A percentile compares a stretch with the other conserved stretches of the same genome.
Conservation (phyloP, 2,329 filamentous ascomycete species). For the Fusarium sp. region DNA sequence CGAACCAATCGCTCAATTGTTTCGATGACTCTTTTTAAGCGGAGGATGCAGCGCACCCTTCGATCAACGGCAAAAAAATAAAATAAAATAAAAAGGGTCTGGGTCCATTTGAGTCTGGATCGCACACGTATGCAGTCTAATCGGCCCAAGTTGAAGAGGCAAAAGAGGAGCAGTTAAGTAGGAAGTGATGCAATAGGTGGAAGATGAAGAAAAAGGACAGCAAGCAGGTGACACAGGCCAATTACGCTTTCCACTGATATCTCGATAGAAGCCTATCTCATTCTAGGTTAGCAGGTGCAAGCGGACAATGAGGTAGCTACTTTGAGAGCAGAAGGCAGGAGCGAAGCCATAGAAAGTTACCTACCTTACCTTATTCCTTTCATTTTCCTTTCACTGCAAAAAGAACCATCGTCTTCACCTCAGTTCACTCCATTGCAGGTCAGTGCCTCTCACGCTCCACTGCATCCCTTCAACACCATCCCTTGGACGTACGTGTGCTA, state of each 20-base stretch:
- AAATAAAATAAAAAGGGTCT: conserved; percentile 21
- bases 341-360: conserved; percentile 20
- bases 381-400: background rate
- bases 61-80: conserved; percentile 7
- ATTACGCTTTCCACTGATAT: conserved; percentile 14
- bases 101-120: conserved; percentile 38
- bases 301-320: conserved; percentile 1
- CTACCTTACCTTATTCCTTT: background rate
- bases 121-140: conserved; percentile 27
- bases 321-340: conserved; percentile 4
- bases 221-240: conserved; percentile 22
- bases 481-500: conserved; percentile 9
- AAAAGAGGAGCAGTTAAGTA: conserved; percentile 23
- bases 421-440: background rate
- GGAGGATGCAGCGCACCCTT: conserved; percentile 7
- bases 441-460: conserved; percentile 4
- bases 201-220: background rate
- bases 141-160: conserved; percentile 12
- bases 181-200: conserved; percentile 8
- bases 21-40: conserved; percentile 6
- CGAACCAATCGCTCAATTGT: conserved; percentile 31
- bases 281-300: conserved; percentile 32
- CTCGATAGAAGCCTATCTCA: conserved; percentile 17
- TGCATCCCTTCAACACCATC: conserved; percentile 2
- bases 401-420: background rate